Evolutionary conservation across 768 basidiomycete genomes (phyloP), one percentile per base, ranked within the genome.

Genomic region (Tricholoma saponaceum): DNA sequence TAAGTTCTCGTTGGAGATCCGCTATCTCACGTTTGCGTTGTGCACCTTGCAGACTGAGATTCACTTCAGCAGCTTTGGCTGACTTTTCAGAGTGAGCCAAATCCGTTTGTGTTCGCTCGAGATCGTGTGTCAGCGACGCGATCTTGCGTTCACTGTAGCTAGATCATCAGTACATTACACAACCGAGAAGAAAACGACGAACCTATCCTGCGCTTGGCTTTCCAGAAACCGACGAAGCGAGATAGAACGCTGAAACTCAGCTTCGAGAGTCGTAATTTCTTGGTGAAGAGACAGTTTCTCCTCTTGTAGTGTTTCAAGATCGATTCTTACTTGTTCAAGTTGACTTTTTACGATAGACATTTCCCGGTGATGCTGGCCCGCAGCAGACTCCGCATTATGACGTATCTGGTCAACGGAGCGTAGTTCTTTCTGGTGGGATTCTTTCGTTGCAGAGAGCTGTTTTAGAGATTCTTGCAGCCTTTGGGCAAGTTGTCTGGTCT

Each of bases 1-100:
- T 69, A 13, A 91, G 65, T 64, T 90, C 83, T 2, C 77, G 77
- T 44, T 83, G 82, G 30, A 90, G 76, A 50, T 82, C 78, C 8
- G 79, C 65, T 55, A 84, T 75, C 54, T 83, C 80, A 47, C 89
- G 83, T 58, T 86, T 85, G 57, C 87, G 85, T 55, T 91, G 87
- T 7, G 83, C 81, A 20, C 73, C 72, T 64, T 84, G 84, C 54
- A 91, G 71, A 52, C 82, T 81, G 52, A 89, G 76, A 57, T 83
- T 84, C 54, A 89, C 80, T 66, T 90, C 85, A 0, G 85, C 83
- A 9, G 80, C 74, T 63, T 86, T 86, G 33, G 77, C 75, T 6
- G 77, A 71, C 64, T 85, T 84, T 62, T 89, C 84, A 25, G 79
- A 76, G 43, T 72, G 76, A n/a, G 77, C 73, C 20, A 84, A 68